phyloP scores from a whole-genome alignment of 2,329 filamentous ascomycete species.

The Cucurbitaria berberidis region DNA sequence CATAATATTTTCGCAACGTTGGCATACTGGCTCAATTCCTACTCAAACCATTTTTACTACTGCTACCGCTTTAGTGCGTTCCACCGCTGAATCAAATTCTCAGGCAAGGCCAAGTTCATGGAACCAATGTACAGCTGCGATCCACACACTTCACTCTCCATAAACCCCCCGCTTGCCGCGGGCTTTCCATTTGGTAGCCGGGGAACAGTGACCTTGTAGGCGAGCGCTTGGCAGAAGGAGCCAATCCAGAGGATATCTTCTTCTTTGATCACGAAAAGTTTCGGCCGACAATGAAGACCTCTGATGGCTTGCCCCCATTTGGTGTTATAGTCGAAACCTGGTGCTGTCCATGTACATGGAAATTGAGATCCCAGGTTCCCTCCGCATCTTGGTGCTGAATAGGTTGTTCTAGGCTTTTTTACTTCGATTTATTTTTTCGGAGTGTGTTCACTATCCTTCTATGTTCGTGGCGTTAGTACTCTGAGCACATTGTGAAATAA shows the following conservation, averaged over 20 bases:
- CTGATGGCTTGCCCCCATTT: constrained; percentile 35
- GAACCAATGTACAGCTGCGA: constrained; percentile 25
- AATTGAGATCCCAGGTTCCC: constrained; percentile 49
- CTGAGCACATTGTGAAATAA: too few relatives aligned
- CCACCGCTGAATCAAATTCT: constrained; percentile 7
- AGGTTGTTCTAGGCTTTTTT: too few relatives aligned
- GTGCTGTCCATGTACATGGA: constrained; percentile 56
- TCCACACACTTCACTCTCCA: constrained; percentile 31
- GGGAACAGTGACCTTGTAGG: constrained; percentile 33
- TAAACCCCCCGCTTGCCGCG: constrained; percentile 22
- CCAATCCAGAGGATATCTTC: constrained; percentile 27
- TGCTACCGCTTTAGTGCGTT: background rate
- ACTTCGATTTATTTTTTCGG: too few relatives aligned
- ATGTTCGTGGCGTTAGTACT: too few relatives aligned
- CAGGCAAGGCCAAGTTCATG: constrained; percentile 19
- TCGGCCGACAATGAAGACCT: constrained; percentile 55
- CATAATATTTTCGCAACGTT: background rate
- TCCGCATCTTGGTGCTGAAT: constrained; percentile 15
- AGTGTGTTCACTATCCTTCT: too few relatives aligned
- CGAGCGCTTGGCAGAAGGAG: constrained; percentile 33
- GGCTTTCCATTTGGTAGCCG: constrained; percentile 19
- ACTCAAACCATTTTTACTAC: background rate
- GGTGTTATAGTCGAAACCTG: constrained; percentile 32
- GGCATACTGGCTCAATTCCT: background rate
- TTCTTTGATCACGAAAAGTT: constrained; percentile 15